Conservation (phyloP, 495 filamentous ascomycete genomes). For the Penicillium maclennaniae region DNA sequence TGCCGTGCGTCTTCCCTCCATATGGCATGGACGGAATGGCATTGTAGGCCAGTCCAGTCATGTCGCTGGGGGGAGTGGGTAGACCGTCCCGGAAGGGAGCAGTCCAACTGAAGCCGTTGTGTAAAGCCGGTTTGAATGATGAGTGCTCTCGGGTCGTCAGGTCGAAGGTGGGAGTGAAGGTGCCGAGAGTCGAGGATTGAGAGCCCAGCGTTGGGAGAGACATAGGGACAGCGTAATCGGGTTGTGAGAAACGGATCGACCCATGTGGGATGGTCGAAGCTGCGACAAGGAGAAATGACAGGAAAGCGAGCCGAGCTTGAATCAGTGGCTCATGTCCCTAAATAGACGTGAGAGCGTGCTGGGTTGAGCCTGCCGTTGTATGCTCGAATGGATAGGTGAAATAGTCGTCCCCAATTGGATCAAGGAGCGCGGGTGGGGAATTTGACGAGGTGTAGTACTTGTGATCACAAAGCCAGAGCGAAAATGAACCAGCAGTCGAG, state of each 20-base stretch:
- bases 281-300: conserved; percentile 2
- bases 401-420: conserved; percentile 17
- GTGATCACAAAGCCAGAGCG: neutral
- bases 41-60: conserved; percentile 46
- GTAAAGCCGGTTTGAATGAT: conserved; percentile 15
- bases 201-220: conserved; percentile 31
- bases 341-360: neutral
- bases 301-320: conserved; percentile 5
- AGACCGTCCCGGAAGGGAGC: conserved; percentile 46
- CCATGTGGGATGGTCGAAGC: conserved; percentile 16
- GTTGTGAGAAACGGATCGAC: conserved; percentile 13
- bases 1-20: conserved; percentile 30
- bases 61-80: conserved; percentile 49
- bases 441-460: neutral
- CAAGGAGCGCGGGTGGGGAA: conserved; percentile 1
- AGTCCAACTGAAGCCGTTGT: conserved; percentile 29
- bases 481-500: conserved; percentile 12
- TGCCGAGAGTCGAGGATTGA: conserved; percentile 26
- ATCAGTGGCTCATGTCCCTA: conserved; percentile 1
- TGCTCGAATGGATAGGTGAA: neutral
- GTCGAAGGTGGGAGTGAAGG: conserved; percentile 29
- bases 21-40: conserved; percentile 32
- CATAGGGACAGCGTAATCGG: conserved; percentile 27
- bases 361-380: neutral
- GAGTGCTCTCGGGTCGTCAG: conserved; percentile 12